Evolutionary conservation across 2,329 filamentous ascomycete species (phyloP).

Genomic region (Neofusicoccum cordaticola): DNA sequence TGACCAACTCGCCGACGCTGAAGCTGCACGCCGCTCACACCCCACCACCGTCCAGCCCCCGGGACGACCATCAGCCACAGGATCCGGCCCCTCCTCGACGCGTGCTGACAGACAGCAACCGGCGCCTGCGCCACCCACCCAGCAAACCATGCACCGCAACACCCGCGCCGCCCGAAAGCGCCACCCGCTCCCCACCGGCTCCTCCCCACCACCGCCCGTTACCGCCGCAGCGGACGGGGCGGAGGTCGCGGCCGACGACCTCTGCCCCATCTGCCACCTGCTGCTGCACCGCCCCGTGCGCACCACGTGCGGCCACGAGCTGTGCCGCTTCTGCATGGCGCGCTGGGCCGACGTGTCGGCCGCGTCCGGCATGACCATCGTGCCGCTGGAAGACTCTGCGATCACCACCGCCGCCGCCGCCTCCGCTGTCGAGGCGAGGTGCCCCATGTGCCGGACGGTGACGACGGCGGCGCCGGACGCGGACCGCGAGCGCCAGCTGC

Average conservation of each 20-base stretch:
- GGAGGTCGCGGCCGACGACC: conserved; percentile 39
- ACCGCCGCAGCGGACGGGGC: neutral
- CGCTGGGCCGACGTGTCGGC: conserved; percentile 45
- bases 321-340: conserved; percentile 47
- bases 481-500: conserved; percentile 27
- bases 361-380: conserved; percentile 37
- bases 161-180: neutral
- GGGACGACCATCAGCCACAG: too few species aligned
- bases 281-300: conserved; percentile 43
- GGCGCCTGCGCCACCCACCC: too few species aligned
- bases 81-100: too few species aligned
- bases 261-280: conserved; percentile 47
- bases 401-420: conserved; percentile 27
- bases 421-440: conserved; percentile 37
- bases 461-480: conserved; percentile 35
- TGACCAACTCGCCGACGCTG: too few species aligned
- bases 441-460: conserved; percentile 46
- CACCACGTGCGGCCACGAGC: conserved; percentile 39
- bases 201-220: neutral
- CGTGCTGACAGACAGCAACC: too few species aligned
- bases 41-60: too few species aligned
- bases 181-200: neutral
- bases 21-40: too few species aligned
- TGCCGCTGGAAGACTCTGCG: conserved; percentile 27
- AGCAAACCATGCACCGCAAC: neutral